Evolutionary conservation across 306 rosid species (phyloP), one percentile per base, ranked within the genome.

Genomic region (Malus asiatica): DNA sequence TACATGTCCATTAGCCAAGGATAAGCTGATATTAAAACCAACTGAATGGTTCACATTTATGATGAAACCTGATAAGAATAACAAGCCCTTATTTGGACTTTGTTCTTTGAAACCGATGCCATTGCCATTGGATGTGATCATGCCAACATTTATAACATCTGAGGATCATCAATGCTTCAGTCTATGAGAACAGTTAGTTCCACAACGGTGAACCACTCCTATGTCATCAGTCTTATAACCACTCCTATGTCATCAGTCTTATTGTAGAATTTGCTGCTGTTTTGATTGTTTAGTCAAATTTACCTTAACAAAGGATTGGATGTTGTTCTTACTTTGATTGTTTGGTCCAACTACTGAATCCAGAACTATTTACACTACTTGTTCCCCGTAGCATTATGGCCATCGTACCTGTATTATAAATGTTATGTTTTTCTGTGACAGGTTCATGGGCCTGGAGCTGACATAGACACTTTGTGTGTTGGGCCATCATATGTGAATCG

Each of bases 401-500:
- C 19, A 14, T 48, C 15, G 7, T 48, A 48, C 53, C 19, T 15
- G 53, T 48, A 48, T 48, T 48, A 48, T 48, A 14, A 1, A 48
- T 48, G 53, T 48, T 48, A 57, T 27, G 51, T 55, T 16, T 74
- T 75, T 51, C 61, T n/a, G 79, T 84, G 86, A 69, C 88, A 92
- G 97, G 97, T 92, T 65, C 93, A 88, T 83, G 97, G 97, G 73
- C 97, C 97, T 61, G 97, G 92, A 77, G 87, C 87, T 73, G 97
- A 92, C 84, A 87, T 92, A 44, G 97, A 90, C 72, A 84, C 97
- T 66, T 75, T 92, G 68, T 92, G 97, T 88, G 86, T 92, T 80
- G 97, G 97, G 68, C 97, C 97, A 72, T 90, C 97, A 11, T 92
- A 92, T 82, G 93, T 92, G 76, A 88, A 83, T 78, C 92, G 96